Percentiles rank a stretch among this genome's conserved stretches.
Evolutionary conservation across 108 stramenopile species (phyloP).

Genomic region (Heterococcus sp.): DNA sequence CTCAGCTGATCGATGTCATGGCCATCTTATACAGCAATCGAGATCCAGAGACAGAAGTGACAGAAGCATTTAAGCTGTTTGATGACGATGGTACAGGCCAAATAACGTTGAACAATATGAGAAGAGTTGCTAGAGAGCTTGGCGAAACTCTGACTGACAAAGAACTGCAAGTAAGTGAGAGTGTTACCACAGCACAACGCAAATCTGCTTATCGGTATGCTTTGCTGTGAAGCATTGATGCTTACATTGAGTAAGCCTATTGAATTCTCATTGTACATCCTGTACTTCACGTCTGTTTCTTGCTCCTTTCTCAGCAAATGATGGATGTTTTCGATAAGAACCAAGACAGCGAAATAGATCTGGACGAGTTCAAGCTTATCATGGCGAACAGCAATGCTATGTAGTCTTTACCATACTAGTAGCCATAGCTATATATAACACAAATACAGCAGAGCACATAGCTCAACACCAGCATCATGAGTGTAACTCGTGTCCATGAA

Average conservation of each 20-base stretch:
- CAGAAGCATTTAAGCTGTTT: not conserved
- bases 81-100: not conserved
- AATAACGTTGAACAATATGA: not conserved
- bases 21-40: not conserved
- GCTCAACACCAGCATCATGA: too few relatives aligned
- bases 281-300: too few relatives aligned
- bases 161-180: constrained; percentile 37
- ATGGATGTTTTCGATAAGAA: constrained; percentile 57
- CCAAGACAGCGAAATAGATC: constrained; percentile 43
- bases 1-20: not conserved
- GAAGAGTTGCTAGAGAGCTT: not conserved
- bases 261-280: too few relatives aligned
- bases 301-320: constrained; percentile 47
- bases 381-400: constrained; percentile 21
- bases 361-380: constrained; percentile 45
- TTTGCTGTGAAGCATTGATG: too few relatives aligned
- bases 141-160: constrained; percentile 30
- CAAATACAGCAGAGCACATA: too few relatives aligned
- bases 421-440: too few relatives aligned
- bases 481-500: too few relatives aligned
- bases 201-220: too few relatives aligned
- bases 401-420: too few relatives aligned
- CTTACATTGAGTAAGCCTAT: too few relatives aligned
- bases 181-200: too few relatives aligned
- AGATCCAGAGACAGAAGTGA: not conserved